phyloP scores from a whole-genome alignment of 805 yeast species.

The Blastobotrys chiropterorum region DNA sequence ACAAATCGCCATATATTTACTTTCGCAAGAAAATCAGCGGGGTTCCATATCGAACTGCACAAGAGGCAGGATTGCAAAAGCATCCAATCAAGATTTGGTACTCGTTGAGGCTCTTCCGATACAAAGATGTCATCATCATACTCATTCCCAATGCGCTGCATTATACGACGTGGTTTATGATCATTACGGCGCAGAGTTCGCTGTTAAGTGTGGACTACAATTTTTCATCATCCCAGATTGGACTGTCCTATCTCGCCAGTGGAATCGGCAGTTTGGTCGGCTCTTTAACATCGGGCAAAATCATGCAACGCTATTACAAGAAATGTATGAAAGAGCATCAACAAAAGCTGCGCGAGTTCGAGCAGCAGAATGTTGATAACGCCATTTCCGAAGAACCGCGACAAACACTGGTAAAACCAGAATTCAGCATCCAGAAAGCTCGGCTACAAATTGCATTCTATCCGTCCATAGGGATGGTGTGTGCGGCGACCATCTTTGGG shows the following conservation, averaged over 20 bases:
- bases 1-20: conserved; percentile 20
- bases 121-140: conserved; percentile 41
- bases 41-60: conserved; percentile 13
- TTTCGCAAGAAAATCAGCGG: conserved; percentile 16
- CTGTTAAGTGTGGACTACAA: conserved; percentile 44
- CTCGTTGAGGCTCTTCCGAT: conserved; percentile 39
- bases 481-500: conserved; percentile 51
- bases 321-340: conserved; percentile 17
- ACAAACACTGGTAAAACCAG: too few relatives aligned
- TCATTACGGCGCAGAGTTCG: conserved; percentile 58
- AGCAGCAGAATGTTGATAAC: not conserved
- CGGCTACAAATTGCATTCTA: conserved; percentile 43
- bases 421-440: conserved; percentile 49
- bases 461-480: conserved; percentile 38
- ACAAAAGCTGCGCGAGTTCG: conserved; percentile 14
- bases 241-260: conserved; percentile 65
- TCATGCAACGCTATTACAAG: conserved; percentile 47
- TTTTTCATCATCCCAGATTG: conserved; percentile 51
- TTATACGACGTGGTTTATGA: conserved; percentile 64
- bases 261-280: conserved; percentile 63
- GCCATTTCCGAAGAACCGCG: conserved; percentile 2
- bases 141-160: conserved; percentile 55
- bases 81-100: conserved; percentile 18
- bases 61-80: not conserved
- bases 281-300: conserved; percentile 49